phyloP scores from a whole-genome alignment of 192 early-diverging fungal species.

The Mortierella alpina region DNA sequence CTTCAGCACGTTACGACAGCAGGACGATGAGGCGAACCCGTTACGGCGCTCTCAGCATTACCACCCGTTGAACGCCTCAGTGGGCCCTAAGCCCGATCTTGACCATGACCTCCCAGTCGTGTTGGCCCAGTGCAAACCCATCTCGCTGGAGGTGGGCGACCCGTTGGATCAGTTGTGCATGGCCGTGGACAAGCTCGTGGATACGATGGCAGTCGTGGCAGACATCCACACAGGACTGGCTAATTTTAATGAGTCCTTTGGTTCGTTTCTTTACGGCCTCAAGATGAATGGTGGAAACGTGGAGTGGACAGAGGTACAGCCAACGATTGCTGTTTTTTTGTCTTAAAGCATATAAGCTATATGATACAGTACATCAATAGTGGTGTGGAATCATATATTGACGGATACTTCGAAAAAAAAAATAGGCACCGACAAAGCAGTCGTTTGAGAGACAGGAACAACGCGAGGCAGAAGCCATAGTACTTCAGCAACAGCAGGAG shows the following conservation, averaged over 20 bases:
- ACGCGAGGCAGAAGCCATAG: slow-evolving; percentile 35
- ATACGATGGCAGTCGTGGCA: slow-evolving; percentile 38
- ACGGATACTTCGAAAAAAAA: neutral
- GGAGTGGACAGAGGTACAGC: slow-evolving; percentile 49
- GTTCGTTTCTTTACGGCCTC: slow-evolving; percentile 45
- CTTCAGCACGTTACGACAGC: slow-evolving; percentile 17
- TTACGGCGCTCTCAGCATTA: slow-evolving; percentile 36
- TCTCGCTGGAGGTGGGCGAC: slow-evolving; percentile 20
- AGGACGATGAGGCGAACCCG: slow-evolving; percentile 11
- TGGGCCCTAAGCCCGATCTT: neutral
- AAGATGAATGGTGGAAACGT: slow-evolving; percentile 37
- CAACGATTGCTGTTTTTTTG: too few species aligned
- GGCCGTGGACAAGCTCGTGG: slow-evolving; percentile 39
- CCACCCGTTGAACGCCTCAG: neutral
- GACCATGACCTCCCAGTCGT: neutral
- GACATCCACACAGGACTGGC: slow-evolving; percentile 48
- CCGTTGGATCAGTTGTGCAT: slow-evolving; percentile 23
- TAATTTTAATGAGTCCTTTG: slow-evolving; percentile 51
- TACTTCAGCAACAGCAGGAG: slow-evolving; percentile 44
- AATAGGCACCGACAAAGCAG: slow-evolving; percentile 37
- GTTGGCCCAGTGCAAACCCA: slow-evolving; percentile 19
- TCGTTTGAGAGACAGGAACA: slow-evolving; percentile 47
- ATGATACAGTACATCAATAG: neutral
- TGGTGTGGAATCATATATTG: neutral
- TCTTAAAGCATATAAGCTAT: neutral